These are phyloP conservation scores for Geranium brycei DNA, from an alignment of 345 rosid species.

Conservation along the genomic window DNA sequence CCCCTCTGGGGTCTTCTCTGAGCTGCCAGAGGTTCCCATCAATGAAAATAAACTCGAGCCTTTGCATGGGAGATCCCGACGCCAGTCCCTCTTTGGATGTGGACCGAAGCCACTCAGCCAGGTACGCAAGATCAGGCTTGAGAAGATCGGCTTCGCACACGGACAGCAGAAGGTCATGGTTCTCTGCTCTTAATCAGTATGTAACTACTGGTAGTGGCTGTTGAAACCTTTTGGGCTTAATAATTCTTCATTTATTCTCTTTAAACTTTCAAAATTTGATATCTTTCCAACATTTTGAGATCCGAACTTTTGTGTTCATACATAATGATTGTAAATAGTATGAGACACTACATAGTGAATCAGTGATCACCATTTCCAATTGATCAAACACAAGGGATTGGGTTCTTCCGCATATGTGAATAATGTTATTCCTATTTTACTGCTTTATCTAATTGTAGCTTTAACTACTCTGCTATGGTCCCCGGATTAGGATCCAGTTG, in stretches of 20 bases:
- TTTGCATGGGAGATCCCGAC: conserved; percentile 60
- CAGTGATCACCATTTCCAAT: no score
- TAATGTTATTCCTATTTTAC: no score
- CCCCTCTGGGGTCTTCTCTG: conserved; percentile 54
- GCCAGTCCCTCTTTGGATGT: conserved; percentile 34
- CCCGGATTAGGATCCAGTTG: no score
- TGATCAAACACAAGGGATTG: no score
- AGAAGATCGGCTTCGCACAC: conserved; percentile 34
- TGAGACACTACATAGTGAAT: no score
- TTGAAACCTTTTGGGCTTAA: conserved; percentile 20
- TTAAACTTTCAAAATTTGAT: neutral
- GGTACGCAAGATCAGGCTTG: conserved; percentile 43
- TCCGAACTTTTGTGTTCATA: neutral
- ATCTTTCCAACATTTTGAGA: neutral
- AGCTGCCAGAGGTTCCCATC: conserved; percentile 67
- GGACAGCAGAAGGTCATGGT: conserved; percentile 55
- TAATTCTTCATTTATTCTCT: neutral
- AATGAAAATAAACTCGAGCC: conserved; percentile 35
- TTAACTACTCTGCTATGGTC: no score
- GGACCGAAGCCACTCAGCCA: conserved; percentile 25
- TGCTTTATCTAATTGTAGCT: no score
- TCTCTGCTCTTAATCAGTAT: conserved; percentile 60
- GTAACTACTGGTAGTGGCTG: conserved; percentile 48
- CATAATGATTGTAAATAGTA: neutral
- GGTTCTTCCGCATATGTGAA: no score